phyloP scores from a whole-genome alignment of 164 flowering plant genomes.

The Houttuynia cordata region DNA sequence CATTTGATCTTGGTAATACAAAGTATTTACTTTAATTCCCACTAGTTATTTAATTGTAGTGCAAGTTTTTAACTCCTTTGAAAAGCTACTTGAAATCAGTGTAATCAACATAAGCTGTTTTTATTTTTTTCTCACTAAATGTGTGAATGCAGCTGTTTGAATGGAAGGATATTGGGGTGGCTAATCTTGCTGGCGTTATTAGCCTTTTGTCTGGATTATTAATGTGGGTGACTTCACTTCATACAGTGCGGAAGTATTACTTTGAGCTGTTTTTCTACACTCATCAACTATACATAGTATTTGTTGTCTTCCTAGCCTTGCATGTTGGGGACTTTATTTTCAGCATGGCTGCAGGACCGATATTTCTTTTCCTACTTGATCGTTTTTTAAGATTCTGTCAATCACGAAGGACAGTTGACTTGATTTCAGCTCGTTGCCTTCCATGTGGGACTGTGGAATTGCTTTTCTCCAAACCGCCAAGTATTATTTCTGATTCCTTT shows the following conservation, averaged over 20 bases:
- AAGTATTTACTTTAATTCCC: too few relatives aligned
- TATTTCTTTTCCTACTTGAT: slow-evolving; percentile 75
- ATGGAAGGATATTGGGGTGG: slow-evolving; percentile 58
- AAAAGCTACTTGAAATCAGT: background rate
- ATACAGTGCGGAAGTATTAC: slow-evolving; percentile 44
- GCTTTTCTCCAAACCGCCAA: slow-evolving; percentile 62
- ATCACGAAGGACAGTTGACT: slow-evolving; percentile 49
- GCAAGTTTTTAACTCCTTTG: too few relatives aligned
- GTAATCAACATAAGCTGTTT: background rate
- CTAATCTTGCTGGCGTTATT: slow-evolving; percentile 75
- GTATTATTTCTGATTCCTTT: slow-evolving; percentile 22
- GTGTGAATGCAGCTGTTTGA: slow-evolving; percentile 39
- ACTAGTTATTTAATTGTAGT: too few relatives aligned
- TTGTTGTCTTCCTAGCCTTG: slow-evolving; percentile 66
- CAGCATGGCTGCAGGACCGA: slow-evolving; percentile 59
- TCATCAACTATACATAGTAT: slow-evolving; percentile 75
- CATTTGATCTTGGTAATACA: too few relatives aligned
- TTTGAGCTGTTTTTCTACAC: slow-evolving; percentile 92
- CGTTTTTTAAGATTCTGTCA: slow-evolving; percentile 86
- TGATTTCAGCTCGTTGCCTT: slow-evolving; percentile 54
- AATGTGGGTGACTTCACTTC: slow-evolving; percentile 87
- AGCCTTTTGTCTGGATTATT: slow-evolving; percentile 68
- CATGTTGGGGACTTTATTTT: slow-evolving; percentile 77
- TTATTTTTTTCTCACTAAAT: background rate
- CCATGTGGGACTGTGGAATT: slow-evolving; percentile 81